Percentiles rank a stretch among this genome's conserved stretches.
Conservation (phyloP, 805 yeast species). For the Starmerella stellata region DNA sequence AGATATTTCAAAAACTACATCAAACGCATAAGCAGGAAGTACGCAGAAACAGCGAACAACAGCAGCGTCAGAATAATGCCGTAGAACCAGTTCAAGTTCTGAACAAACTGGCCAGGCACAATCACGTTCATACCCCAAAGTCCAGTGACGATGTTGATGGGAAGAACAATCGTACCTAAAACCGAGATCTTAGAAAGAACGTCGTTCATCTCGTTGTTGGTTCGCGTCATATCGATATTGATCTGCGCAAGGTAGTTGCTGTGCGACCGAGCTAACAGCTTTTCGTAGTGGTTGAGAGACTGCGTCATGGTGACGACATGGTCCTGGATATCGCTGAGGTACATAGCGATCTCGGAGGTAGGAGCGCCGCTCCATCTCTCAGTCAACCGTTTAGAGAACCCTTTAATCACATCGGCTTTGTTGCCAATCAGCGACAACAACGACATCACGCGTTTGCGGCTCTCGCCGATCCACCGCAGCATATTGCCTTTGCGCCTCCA, state of each 20-base stretch:
- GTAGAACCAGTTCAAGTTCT: slow-evolving; percentile 49
- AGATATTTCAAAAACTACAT: no score
- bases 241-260: slow-evolving; percentile 91
- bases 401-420: slow-evolving; percentile 95
- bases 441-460: slow-evolving; percentile 87
- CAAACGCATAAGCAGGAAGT: slow-evolving; percentile 14
- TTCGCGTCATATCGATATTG: slow-evolving; percentile 93
- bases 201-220: slow-evolving; percentile 92
- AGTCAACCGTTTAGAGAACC: slow-evolving; percentile 77
- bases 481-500: slow-evolving; percentile 92
- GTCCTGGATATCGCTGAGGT: slow-evolving; percentile 92
- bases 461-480: slow-evolving; percentile 86
- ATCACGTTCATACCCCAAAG: slow-evolving; percentile 97
- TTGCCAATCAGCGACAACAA: slow-evolving; percentile 66
- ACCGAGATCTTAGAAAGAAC: slow-evolving; percentile 85
- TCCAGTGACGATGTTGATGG: slow-evolving; percentile 89
- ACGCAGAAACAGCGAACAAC: slow-evolving; percentile 20
- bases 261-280: slow-evolving; percentile 82
- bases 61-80: slow-evolving; percentile 20
- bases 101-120: slow-evolving; percentile 72
- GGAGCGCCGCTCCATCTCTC: slow-evolving; percentile 71
- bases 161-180: slow-evolving; percentile 84
- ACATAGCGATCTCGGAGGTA: slow-evolving; percentile 76
- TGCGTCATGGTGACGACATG: slow-evolving; percentile 96
- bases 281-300: slow-evolving; percentile 83